Evolutionary conservation across 2,329 filamentous ascomycete species (phyloP), one percentile per base, ranked within the genome.

Genomic region (Arthrobotrys iridis): DNA sequence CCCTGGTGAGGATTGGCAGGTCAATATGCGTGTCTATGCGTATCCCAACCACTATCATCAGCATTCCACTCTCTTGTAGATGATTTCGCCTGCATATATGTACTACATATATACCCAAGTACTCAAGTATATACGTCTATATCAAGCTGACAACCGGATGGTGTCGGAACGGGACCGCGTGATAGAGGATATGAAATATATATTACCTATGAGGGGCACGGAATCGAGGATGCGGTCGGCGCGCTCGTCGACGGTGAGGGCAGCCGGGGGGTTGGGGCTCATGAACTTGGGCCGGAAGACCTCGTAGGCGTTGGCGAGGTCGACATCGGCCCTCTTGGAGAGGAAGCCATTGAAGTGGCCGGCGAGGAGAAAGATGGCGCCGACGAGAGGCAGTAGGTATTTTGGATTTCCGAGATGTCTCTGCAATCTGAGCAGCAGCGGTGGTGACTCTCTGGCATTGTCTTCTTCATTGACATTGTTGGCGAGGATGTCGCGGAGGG

Each of bases 1-100:
- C 82, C 37, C 93, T 88, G 60, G 97, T 85, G 26, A 90, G 82
- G 40, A 95, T 90, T 20, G 94, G 87, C 55, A 98, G 86, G 81
- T 98, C 94, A 83, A 76, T 76, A 8, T 74, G 70, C 3, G 70
- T 67, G 30, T 74, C 70, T 74, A 18, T 10, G 22, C 5, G 37
- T 22, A 58, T 10, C 8, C 28, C 2, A 58, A 4, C 4, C 28
- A 33, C 28, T 33, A 33, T 33, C 28, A 10, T 33, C 10, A 33
- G 28, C 28, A 4, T 4, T 5, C 28, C 10, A 10, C 10, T 33
- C 28, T 33, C 28, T 4, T n/a, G n/a, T n/a, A n/a, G n/a, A n/a
- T n/a, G n/a, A n/a, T n/a, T n/a, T n/a, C n/a, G n/a, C n/a, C n/a
- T n/a, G n/a, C n/a, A n/a, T 48, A 13, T 13, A 4, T 13, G n/a